Conservation (phyloP, 2,329 filamentous ascomycete species). For the Parasarocladium wereldwijsianum region DNA sequence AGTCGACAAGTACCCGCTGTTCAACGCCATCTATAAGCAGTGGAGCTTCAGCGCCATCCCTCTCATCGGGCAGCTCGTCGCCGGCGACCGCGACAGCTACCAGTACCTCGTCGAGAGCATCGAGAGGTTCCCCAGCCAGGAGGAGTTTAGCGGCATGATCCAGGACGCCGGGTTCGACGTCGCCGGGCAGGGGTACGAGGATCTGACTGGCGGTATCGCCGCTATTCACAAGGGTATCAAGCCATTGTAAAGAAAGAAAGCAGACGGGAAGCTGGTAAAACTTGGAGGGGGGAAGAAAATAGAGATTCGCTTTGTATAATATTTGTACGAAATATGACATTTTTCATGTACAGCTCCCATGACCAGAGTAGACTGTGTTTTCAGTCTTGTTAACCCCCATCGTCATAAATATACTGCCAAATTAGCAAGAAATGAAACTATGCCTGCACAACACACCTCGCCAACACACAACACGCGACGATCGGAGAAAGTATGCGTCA, state of each 20-base stretch:
- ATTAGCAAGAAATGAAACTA: too few relatives aligned
- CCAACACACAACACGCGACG: too few relatives aligned
- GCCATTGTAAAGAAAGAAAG: slow-evolving; percentile 24
- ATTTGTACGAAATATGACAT: too few relatives aligned
- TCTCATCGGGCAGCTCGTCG: slow-evolving; percentile 86
- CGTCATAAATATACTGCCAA: too few relatives aligned
- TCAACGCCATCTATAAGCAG: slow-evolving; percentile 80
- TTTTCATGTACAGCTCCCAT: too few relatives aligned
- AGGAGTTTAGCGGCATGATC: slow-evolving; percentile 74
- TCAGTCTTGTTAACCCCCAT: too few relatives aligned
- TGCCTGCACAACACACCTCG: too few relatives aligned
- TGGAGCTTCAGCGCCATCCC: slow-evolving; percentile 96
- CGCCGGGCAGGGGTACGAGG: slow-evolving; percentile 71
- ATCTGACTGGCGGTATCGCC: slow-evolving; percentile 83
- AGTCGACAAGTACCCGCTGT: slow-evolving; percentile 55
- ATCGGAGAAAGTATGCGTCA: too few relatives aligned
- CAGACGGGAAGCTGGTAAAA: not conserved
- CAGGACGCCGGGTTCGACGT: slow-evolving; percentile 71
- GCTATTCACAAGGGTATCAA: slow-evolving; percentile 97
- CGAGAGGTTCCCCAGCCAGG: slow-evolving; percentile 78
- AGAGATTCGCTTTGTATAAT: slow-evolving; percentile 1
- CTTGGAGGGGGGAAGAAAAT: not conserved
- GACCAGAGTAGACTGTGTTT: too few relatives aligned
- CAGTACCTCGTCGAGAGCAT: slow-evolving; percentile 99
- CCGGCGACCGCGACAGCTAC: slow-evolving; percentile 87